phyloP scores from a whole-genome alignment of 169 alveolate species.

The Eimeria brunetti region DNA sequence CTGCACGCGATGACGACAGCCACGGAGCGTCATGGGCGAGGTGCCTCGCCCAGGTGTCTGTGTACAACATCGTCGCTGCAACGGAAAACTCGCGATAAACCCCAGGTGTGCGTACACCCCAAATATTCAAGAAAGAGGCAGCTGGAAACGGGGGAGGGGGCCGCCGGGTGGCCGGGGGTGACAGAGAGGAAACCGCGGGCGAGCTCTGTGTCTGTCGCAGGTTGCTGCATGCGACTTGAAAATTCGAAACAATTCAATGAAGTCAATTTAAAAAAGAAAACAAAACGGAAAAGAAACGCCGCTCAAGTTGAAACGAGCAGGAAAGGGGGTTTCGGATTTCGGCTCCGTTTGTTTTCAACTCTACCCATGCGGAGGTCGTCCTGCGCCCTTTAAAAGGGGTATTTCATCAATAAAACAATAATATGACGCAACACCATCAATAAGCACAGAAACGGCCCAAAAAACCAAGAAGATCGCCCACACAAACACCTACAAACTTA shows the following conservation, averaged over 20 bases:
- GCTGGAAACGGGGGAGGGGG: background rate
- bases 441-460: background rate
- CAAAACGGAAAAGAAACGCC: background rate
- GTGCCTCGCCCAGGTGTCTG: constrained; percentile 39
- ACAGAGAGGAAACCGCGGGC: background rate
- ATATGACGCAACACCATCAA: constrained; percentile 1
- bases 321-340: background rate
- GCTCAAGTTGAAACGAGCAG: background rate
- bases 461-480: background rate
- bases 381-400: background rate
- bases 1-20: constrained; percentile 14
- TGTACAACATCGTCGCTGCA: constrained; percentile 13
- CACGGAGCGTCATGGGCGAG: constrained; percentile 59
- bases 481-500: background rate
- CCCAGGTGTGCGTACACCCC: background rate
- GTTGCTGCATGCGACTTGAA: constrained; percentile 35
- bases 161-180: background rate
- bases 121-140: background rate
- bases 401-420: background rate
- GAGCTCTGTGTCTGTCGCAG: background rate
- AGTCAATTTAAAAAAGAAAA: background rate
- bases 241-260: background rate
- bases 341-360: background rate
- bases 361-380: background rate
- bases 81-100: background rate